Conservation (phyloP, 73 alveolate species). For the Paramecium pentaurelia region DNA sequence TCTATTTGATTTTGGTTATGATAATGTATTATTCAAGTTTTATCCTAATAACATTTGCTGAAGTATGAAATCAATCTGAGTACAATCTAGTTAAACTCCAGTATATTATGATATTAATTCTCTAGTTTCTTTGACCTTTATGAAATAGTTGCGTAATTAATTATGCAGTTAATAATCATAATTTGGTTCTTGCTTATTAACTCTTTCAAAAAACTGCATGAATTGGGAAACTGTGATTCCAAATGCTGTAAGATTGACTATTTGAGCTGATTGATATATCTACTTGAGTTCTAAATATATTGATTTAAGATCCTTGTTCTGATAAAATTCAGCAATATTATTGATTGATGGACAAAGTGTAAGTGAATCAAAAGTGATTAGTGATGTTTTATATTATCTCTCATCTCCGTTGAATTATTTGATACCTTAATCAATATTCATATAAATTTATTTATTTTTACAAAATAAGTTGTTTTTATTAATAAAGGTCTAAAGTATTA, state of each 20-base stretch:
- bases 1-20: background rate
- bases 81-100: background rate
- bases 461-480: background rate
- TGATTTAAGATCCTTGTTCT: background rate
- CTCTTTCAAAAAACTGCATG: background rate
- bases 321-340: background rate
- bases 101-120: background rate
- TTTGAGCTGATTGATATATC: background rate
- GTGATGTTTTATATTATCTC: background rate
- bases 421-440: conserved; percentile 3
- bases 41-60: background rate
- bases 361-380: background rate
- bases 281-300: background rate
- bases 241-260: background rate
- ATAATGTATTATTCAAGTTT: background rate
- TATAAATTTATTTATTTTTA: conserved; percentile 4
- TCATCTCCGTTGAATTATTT: background rate
- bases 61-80: background rate
- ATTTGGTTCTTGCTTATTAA: background rate
- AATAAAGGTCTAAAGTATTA: background rate
- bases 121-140: background rate
- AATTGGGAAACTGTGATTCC: background rate
- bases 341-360: background rate
- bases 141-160: background rate
- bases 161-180: background rate